phyloP scores from a whole-genome alignment of 805 yeast genomes.

The Wickerhamomyces subpelliculosus region DNA sequence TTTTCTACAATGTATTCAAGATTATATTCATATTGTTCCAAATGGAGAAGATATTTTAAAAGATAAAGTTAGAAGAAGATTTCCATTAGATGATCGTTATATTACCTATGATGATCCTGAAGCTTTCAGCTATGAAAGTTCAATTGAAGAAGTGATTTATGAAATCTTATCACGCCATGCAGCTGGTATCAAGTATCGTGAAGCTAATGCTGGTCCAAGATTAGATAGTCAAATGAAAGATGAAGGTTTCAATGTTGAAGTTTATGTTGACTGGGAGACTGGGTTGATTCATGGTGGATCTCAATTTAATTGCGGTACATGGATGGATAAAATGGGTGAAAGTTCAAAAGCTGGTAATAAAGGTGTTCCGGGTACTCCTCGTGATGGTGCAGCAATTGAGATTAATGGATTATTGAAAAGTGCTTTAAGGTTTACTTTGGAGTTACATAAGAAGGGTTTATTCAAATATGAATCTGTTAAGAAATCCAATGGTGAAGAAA shows the following conservation, averaged over 20 bases:
- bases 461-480: constrained; percentile 58
- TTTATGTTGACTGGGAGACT: constrained; percentile 79
- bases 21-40: constrained; percentile 63
- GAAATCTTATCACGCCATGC: constrained; percentile 90
- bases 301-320: constrained; percentile 91
- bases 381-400: constrained; percentile 96
- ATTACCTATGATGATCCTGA: constrained; percentile 58
- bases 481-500: constrained; percentile 46
- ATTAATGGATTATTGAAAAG: constrained; percentile 85
- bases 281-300: constrained; percentile 91
- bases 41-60: constrained; percentile 60
- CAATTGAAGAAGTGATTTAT: constrained; percentile 70
- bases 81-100: constrained; percentile 83
- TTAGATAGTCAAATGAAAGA: constrained; percentile 89
- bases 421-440: constrained; percentile 69
- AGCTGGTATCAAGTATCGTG: constrained; percentile 76
- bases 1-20: constrained; percentile 83
- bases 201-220: constrained; percentile 88
- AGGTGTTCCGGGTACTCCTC: constrained; percentile 96
- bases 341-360: constrained; percentile 72
- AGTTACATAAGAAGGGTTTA: constrained; percentile 42
- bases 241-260: constrained; percentile 83
- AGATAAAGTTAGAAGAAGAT: constrained; percentile 71
- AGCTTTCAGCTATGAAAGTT: constrained; percentile 67
- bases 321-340: constrained; percentile 99